These are phyloP conservation scores for Drechslerella coelobrocha DNA, from an alignment of 2,329 filamentous ascomycete genomes.

Conservation along the genomic window DNA sequence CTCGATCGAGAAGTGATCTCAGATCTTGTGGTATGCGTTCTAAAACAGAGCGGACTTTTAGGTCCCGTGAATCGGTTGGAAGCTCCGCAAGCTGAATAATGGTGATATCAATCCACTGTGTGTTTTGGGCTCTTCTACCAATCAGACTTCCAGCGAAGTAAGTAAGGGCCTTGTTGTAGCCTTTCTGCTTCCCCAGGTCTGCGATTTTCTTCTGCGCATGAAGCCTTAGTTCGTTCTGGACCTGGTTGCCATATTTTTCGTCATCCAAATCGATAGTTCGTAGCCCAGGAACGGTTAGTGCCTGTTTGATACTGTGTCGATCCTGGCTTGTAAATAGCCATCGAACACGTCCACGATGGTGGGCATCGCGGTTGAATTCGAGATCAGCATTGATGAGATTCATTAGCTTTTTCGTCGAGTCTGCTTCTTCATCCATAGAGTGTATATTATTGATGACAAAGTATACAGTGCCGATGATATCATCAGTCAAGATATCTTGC, in stretches of 20 bases:
- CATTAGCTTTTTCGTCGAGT: slow-evolving; percentile 58
- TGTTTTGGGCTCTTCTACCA: slow-evolving; percentile 60
- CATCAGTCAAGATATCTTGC: slow-evolving; percentile 60
- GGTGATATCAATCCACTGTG: slow-evolving; percentile 61
- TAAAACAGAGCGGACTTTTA: slow-evolving; percentile 58
- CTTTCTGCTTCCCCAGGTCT: slow-evolving; percentile 57
- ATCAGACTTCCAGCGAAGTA: slow-evolving; percentile 61
- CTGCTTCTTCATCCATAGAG: slow-evolving; percentile 57
- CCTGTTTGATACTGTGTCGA: slow-evolving; percentile 56
- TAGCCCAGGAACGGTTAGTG: slow-evolving; percentile 55
- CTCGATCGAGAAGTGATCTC: slow-evolving; percentile 57
- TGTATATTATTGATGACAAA: slow-evolving; percentile 61
- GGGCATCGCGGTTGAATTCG: slow-evolving; percentile 49
- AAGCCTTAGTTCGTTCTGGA: slow-evolving; percentile 57
- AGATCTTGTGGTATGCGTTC: slow-evolving; percentile 60
- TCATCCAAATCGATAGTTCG: slow-evolving; percentile 59
- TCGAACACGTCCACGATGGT: slow-evolving; percentile 55
- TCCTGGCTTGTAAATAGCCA: slow-evolving; percentile 60
- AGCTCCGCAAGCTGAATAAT: slow-evolving; percentile 60
- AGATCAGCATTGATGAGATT: slow-evolving; percentile 56
- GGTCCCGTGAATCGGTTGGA: slow-evolving; percentile 58
- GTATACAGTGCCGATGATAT: slow-evolving; percentile 58
- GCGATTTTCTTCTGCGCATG: slow-evolving; percentile 59
- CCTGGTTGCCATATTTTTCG: slow-evolving; percentile 58
- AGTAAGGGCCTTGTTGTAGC: slow-evolving; percentile 60